Base-by-base conservation (phyloP, 2,329 filamentous ascomycete species). In the Penicillium sp. region DNA sequence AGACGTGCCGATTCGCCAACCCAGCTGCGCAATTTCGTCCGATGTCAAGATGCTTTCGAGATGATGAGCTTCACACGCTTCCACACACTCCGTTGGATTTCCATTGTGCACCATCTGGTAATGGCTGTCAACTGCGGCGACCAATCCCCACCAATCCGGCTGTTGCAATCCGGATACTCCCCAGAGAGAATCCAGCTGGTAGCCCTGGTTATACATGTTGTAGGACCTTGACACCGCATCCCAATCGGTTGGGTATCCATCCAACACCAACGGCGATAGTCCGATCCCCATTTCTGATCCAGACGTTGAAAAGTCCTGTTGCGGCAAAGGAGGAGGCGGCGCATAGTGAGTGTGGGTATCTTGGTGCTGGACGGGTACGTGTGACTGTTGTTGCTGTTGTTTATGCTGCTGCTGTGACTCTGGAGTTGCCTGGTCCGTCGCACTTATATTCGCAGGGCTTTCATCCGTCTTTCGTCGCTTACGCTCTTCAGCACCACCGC, bases 71-170 rank as follows among this genome's bases (percentile, higher is more conserved):
- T 74, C 71, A 54, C 74, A 76, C 7, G 38, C 21, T 2, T 61
- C 18, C 7, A 60, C 51, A 58, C 74, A 76, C 0, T 70, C 58
- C 33, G 62, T 68, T 1, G 55, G 59, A 35, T 66, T 61, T 6
- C 72, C 73, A 42, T 70, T 59, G 59, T 76, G 74, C n/a, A 71
- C 38, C 30, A 74, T 62, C 21, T 74, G 69, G 50, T 73, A 76
- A 62, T 76, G 74, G 52, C 71, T 74, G 60, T 76, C 74, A n/a
- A 76, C 65, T 12, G 74, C 73, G 24, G 74, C 74, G n/a, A 76
- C 71, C 5, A 76, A 48, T 1, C 73, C 73, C 40, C 71, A 71
- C 72, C 73, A 76, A 51, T 76, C 72, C 3, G 69, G 68, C 42
- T 74, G 71, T 52, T 72, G 68, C 5, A 76, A 65, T 33, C 74